These are phyloP conservation scores for Calonectria naviculata DNA, from an alignment of 2,329 filamentous ascomycete genomes.

Conservation along the genomic window DNA sequence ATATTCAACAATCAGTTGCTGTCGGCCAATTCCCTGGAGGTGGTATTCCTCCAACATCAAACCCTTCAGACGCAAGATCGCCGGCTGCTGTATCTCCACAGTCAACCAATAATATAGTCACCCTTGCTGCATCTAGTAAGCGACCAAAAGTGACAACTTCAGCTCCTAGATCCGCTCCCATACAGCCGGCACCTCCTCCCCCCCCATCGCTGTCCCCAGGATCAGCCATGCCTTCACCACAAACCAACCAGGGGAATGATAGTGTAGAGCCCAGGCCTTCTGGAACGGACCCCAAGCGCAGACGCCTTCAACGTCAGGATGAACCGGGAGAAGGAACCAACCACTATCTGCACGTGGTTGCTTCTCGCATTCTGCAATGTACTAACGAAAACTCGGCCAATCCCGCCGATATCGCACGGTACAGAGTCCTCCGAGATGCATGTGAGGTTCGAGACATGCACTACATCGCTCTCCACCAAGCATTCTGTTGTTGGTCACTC, in stretches of 20 bases:
- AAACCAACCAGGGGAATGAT: not conserved
- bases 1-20: constrained; percentile 14
- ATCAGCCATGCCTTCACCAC: not conserved
- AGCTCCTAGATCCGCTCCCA: not conserved
- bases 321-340: not conserved
- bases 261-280: not conserved
- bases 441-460: constrained; percentile 67
- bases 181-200: not conserved
- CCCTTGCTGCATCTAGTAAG: not conserved
- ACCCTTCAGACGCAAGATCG: not conserved
- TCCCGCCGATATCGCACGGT: constrained; percentile 58
- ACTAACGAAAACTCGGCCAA: constrained; percentile 32
- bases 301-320: constrained; percentile 20
- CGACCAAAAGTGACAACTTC: not conserved
- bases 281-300: constrained; percentile 20
- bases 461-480: constrained; percentile 74
- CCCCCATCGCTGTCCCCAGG: not conserved
- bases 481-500: constrained; percentile 68
- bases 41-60: not conserved
- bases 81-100: not conserved
- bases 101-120: not conserved
- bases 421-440: constrained; percentile 67
- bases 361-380: constrained; percentile 35
- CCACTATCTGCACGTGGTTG: constrained; percentile 22
- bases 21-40: constrained; percentile 22